A percentile compares a stretch with the other conserved stretches of the same genome.
Conservation (phyloP, 768 basidiomycete species). For the Termitomyces titanicus region DNA sequence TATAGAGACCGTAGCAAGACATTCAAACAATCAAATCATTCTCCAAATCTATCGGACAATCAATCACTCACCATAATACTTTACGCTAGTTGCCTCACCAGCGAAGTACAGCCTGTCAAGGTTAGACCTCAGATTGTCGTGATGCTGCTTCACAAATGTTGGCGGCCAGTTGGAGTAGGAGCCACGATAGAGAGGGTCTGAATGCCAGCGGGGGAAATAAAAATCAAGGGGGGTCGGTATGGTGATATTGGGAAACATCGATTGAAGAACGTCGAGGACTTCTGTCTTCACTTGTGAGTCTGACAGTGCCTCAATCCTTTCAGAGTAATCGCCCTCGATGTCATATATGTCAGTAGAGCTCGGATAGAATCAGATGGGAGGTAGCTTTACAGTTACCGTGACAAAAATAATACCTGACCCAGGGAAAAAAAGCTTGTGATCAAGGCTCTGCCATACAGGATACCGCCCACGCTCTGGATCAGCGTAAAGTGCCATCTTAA, state of each 20-base stretch:
- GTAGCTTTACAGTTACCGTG: slow-evolving; percentile 39
- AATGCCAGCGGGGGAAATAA: slow-evolving; percentile 51
- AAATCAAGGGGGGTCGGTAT: slow-evolving; percentile 58
- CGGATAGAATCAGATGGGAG: neutral
- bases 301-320: slow-evolving; percentile 53
- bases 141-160: slow-evolving; percentile 48
- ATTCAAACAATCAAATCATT: neutral
- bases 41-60: neutral
- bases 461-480: slow-evolving; percentile 56
- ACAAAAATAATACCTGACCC: too few relatives aligned
- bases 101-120: slow-evolving; percentile 57
- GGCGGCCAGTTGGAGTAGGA: slow-evolving; percentile 73
- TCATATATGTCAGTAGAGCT: neutral
- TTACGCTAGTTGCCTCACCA: slow-evolving; percentile 56
- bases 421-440: slow-evolving; percentile 53
- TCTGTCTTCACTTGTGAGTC: slow-evolving; percentile 45
- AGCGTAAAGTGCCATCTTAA: slow-evolving; percentile 54
- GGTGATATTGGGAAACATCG: slow-evolving; percentile 53
- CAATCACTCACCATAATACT: slow-evolving; percentile 48
- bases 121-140: slow-evolving; percentile 55
- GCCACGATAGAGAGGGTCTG: slow-evolving; percentile 51
- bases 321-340: slow-evolving; percentile 56
- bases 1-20: slow-evolving; percentile 15
- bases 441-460: slow-evolving; percentile 66
- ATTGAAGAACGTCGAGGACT: slow-evolving; percentile 50